Conservation (phyloP, 345 rosid species). For the Gossypium sturtianum region DNA sequence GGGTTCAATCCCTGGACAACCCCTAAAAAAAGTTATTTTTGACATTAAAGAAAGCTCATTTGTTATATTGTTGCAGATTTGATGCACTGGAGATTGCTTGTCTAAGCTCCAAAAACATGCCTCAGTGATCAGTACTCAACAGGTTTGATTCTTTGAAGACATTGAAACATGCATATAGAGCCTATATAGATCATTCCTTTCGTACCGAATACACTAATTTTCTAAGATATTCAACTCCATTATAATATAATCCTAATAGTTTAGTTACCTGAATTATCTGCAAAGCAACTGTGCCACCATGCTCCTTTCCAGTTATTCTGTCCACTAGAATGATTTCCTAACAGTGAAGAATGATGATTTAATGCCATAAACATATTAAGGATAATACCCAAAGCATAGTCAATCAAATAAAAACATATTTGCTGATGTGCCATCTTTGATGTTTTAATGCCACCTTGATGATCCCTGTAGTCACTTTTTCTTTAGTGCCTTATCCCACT, state of each 20-base stretch:
- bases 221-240: neutral
- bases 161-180: neutral
- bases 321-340: conserved; percentile 87
- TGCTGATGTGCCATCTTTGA: conserved; percentile 6
- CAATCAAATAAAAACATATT: conserved; percentile 1
- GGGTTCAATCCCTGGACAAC: no score
- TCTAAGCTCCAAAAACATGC: conserved; percentile 2
- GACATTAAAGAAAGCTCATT: neutral
- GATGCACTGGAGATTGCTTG: neutral
- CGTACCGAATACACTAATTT: neutral
- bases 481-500: conserved; percentile 28
- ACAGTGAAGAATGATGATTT: conserved; percentile 7
- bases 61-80: neutral
- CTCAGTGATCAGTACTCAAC: neutral
- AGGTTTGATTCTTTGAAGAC: neutral
- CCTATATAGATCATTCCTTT: neutral
- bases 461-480: conserved; percentile 18
- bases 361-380: neutral
- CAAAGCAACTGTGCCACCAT: conserved; percentile 92
- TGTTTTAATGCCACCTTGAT: conserved; percentile 2
- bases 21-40: neutral
- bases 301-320: conserved; percentile 96
- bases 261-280: conserved; percentile 52
- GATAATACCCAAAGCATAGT: neutral
- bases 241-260: neutral